These are phyloP conservation scores for Coemansia linderi DNA, from an alignment of 371 early-diverging fungal species.

Conservation along the genomic window DNA sequence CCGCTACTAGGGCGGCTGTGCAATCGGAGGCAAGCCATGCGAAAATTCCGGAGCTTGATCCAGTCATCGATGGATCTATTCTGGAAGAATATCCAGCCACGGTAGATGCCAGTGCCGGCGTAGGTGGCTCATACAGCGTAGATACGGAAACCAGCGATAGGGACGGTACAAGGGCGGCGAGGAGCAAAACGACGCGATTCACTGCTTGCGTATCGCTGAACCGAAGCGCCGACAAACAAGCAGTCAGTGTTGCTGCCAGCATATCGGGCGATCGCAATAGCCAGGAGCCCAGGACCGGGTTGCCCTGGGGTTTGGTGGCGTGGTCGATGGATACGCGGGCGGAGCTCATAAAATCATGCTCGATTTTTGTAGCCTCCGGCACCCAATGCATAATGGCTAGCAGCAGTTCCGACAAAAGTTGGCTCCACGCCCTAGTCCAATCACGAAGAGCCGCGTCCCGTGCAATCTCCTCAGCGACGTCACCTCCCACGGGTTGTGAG, in stretches of 20 bases:
- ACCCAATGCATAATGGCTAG: conserved; percentile 8
- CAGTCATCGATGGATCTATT: conserved; percentile 9
- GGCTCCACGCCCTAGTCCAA: conserved; percentile 50
- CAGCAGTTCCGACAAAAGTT: conserved; percentile 22
- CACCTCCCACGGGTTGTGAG: not conserved
- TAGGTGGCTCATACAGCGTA: conserved; percentile 33
- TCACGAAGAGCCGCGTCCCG: conserved; percentile 41
- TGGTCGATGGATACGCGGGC: conserved; percentile 9
- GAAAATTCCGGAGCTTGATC: not conserved
- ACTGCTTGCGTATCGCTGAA: conserved; percentile 24
- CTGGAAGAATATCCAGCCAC: conserved; percentile 19
- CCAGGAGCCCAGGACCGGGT: conserved; percentile 18
- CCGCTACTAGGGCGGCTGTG: not conserved
- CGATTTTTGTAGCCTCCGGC: conserved; percentile 40
- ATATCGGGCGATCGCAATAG: conserved; percentile 17
- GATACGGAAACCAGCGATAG: conserved; percentile 21
- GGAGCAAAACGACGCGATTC: conserved; percentile 4
- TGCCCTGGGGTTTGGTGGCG: not conserved
- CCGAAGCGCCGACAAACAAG: conserved; percentile 13
- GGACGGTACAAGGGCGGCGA: conserved; percentile 24
- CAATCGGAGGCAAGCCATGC: conserved; percentile 32
- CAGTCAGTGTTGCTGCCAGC: conserved; percentile 18
- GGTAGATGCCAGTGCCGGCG: conserved; percentile 33
- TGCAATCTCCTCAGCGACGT: conserved; percentile 34
- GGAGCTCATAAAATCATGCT: conserved; percentile 31